Conservation (phyloP, 768 basidiomycete species). For the Mycena olivaceomarginata region DNA sequence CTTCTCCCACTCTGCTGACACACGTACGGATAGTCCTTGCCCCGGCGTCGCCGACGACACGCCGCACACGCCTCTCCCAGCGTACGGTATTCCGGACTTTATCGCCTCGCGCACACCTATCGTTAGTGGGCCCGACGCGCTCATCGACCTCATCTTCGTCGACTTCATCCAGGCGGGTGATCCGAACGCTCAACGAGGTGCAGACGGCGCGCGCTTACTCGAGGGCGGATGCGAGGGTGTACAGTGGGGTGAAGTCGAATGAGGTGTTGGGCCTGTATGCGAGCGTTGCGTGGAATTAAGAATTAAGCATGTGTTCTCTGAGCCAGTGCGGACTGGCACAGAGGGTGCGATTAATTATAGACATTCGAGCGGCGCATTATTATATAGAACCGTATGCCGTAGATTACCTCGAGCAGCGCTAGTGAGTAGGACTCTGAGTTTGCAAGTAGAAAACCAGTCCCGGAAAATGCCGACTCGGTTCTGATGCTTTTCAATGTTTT, state of each 20-base stretch:
- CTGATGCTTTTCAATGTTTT: neutral
- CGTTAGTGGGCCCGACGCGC: slow-evolving; percentile 50
- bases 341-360: too few species aligned
- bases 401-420: too few species aligned
- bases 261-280: slow-evolving; percentile 64
- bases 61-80: slow-evolving; percentile 41
- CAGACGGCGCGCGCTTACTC: slow-evolving; percentile 62
- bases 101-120: slow-evolving; percentile 55
- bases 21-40: slow-evolving; percentile 46
- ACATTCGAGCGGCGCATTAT: too few species aligned
- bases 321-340: too few species aligned
- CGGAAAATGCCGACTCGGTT: too few species aligned
- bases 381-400: too few species aligned
- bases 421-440: too few species aligned
- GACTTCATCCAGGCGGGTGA: slow-evolving; percentile 66
- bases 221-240: slow-evolving; percentile 27
- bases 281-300: slow-evolving; percentile 54
- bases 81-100: slow-evolving; percentile 38
- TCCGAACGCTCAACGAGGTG: slow-evolving; percentile 64
- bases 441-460: too few species aligned
- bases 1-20: too few species aligned
- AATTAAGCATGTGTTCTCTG: too few species aligned
- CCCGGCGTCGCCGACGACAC: slow-evolving; percentile 47
- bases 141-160: slow-evolving; percentile 74
- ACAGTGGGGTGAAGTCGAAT: slow-evolving; percentile 49